A percentile compares a stretch with the other conserved stretches of the same genome.
These are phyloP conservation scores for Lasiosphaeria hispida DNA, from an alignment of 495 filamentous ascomycete species.

Conservation along the genomic window DNA sequence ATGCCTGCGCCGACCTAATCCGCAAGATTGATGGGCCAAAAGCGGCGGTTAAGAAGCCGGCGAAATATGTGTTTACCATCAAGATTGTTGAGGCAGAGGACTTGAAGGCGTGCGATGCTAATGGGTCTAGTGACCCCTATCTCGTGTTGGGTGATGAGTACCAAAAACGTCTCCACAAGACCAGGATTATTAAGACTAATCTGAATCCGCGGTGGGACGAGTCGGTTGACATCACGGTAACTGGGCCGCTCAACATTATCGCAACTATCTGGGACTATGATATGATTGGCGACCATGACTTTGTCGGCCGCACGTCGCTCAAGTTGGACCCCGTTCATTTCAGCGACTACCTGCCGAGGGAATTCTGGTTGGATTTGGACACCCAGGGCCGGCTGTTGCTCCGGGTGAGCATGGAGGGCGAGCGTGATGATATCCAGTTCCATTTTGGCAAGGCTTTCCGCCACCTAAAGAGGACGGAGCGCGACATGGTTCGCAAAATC, in stretches of 20 bases:
- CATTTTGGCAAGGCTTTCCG: constrained; percentile 98
- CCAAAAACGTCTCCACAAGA: constrained; percentile 95
- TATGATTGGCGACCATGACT: constrained; percentile 94
- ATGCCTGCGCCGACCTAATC: constrained; percentile 83
- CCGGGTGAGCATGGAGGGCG: constrained; percentile 96
- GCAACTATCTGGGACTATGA: constrained; percentile 99
- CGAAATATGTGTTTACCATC: constrained; percentile 95
- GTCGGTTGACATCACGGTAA: constrained; percentile 90
- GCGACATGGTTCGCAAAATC: constrained; percentile 97
- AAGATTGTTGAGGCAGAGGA: constrained; percentile 99
- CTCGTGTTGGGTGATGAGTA: constrained; percentile 97
- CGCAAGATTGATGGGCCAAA: constrained; percentile 55
- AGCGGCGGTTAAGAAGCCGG: constrained; percentile 54
- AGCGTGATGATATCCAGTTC: constrained; percentile 97
- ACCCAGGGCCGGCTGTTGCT: constrained; percentile 89
- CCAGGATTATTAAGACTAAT: constrained; percentile 83
- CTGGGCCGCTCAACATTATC: constrained; percentile 87
- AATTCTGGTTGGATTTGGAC: constrained; percentile 97
- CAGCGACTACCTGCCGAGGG: constrained; percentile 87
- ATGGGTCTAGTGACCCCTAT: constrained; percentile 92
- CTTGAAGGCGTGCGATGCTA: constrained; percentile 93
- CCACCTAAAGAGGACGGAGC: constrained; percentile 88
- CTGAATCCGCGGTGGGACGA: constrained; percentile 98
- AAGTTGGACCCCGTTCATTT: constrained; percentile 96
- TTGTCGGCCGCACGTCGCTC: constrained; percentile 87